These are phyloP conservation scores for Penicillium alfredii DNA, from an alignment of 495 filamentous ascomycete genomes.

Conservation along the genomic window DNA sequence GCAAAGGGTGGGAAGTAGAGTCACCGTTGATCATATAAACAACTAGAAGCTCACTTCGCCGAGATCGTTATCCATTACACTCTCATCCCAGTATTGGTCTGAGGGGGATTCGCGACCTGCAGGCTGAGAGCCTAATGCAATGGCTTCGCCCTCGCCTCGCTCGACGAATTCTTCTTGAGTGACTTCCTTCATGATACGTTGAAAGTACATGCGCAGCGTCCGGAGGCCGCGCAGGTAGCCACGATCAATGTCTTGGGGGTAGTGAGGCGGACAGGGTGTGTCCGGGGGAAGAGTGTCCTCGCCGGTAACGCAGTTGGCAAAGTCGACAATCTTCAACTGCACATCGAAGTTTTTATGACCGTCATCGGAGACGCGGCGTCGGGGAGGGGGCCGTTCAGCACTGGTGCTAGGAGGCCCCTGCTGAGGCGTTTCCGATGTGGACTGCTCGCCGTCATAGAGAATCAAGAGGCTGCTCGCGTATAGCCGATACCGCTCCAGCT, in stretches of 20 bases:
- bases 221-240: slow-evolving; percentile 86
- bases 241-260: slow-evolving; percentile 73
- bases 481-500: slow-evolving; percentile 80
- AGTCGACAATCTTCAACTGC: slow-evolving; percentile 95
- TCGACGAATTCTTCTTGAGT: slow-evolving; percentile 50
- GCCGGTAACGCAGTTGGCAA: slow-evolving; percentile 92
- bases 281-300: slow-evolving; percentile 61
- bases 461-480: slow-evolving; percentile 93
- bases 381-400: slow-evolving; percentile 14
- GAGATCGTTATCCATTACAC: slow-evolving; percentile 38
- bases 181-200: slow-evolving; percentile 77
- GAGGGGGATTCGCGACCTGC: slow-evolving; percentile 24
- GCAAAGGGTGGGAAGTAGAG: neutral
- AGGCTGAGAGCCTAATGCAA: slow-evolving; percentile 28
- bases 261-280: slow-evolving; percentile 71
- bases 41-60: slow-evolving; percentile 44
- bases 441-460: slow-evolving; percentile 79
- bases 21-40: too few species aligned
- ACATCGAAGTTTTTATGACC: slow-evolving; percentile 49
- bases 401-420: slow-evolving; percentile 7
- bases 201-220: slow-evolving; percentile 76
- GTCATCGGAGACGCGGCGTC: slow-evolving; percentile 32
- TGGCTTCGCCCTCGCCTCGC: slow-evolving; percentile 43
- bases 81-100: slow-evolving; percentile 39
- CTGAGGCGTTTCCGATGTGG: slow-evolving; percentile 11